A percentile compares a stretch with the other conserved stretches of the same genome.
Evolutionary conservation across 73 alveolate genomes (phyloP).

Genomic region (Blepharisma japonicum): DNA sequence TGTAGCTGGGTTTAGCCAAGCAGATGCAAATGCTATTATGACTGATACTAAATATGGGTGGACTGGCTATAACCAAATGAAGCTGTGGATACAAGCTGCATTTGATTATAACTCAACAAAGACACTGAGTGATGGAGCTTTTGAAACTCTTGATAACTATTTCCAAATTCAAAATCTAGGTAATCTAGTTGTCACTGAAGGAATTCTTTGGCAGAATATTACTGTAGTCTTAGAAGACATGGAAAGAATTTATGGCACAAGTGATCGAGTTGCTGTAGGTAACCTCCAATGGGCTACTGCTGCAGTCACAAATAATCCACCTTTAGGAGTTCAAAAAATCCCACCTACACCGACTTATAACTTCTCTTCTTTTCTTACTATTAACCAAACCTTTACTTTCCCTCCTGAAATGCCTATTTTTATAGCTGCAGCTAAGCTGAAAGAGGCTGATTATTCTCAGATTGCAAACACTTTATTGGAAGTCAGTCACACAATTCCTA

Average conservation of each 20-base stretch:
- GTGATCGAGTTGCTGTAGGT: neutral
- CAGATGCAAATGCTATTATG: neutral
- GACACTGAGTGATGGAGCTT: neutral
- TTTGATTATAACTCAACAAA: conserved; percentile 9
- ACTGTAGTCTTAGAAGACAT: neutral
- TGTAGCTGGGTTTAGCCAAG: neutral
- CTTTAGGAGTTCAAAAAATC: neutral
- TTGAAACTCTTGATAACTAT: neutral
- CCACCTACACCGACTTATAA: neutral
- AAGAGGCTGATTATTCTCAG: no score
- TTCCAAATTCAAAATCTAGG: neutral
- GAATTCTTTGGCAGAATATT: neutral
- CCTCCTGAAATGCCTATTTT: conserved; percentile 6
- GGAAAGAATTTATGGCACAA: conserved; percentile 1
- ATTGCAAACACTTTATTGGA: no score
- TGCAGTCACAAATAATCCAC: neutral
- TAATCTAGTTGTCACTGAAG: no score
- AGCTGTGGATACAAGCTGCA: neutral
- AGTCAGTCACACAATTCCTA: neutral
- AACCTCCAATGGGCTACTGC: conserved; percentile 17
- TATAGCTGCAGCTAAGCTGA: neutral
- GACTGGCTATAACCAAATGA: neutral
- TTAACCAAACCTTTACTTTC: neutral
- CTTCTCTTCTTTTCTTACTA: neutral
- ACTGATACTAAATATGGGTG: conserved; percentile 15